Conservation (phyloP, 2,329 filamentous ascomycete species). For the Ampelomyces quisqualis region DNA sequence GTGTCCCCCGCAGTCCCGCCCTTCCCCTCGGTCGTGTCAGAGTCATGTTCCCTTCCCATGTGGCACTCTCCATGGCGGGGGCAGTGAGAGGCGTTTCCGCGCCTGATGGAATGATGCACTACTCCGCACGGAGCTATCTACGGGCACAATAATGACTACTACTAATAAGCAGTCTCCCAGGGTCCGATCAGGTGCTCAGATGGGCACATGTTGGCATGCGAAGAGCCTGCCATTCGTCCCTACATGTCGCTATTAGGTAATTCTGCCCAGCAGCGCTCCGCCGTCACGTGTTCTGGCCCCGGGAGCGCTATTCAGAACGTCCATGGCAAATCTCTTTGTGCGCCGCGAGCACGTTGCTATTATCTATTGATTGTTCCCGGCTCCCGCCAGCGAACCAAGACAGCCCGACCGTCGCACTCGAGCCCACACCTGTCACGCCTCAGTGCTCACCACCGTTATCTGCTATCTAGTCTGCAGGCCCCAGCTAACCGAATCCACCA, state of each 20-base stretch:
- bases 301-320: slow-evolving; percentile 18
- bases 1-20: slow-evolving; percentile 24
- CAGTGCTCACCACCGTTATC: slow-evolving; percentile 29
- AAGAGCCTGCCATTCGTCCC: slow-evolving; percentile 38
- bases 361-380: no score
- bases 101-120: slow-evolving; percentile 15
- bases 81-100: slow-evolving; percentile 7
- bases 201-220: slow-evolving; percentile 24
- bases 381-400: slow-evolving; percentile 13
- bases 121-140: no score
- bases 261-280: slow-evolving; percentile 26
- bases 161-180: slow-evolving; percentile 8
- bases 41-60: no score
- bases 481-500: slow-evolving; percentile 6
- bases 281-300: slow-evolving; percentile 26
- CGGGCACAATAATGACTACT: no score
- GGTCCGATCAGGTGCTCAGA: slow-evolving; percentile 27
- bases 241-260: slow-evolving; percentile 40
- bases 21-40: slow-evolving; percentile 15
- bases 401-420: slow-evolving; percentile 10
- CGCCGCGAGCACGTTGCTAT: slow-evolving; percentile 23
- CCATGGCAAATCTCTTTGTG: slow-evolving; percentile 23
- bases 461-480: slow-evolving; percentile 15
- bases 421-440: slow-evolving; percentile 18
- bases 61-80: no score